phyloP scores from a whole-genome alignment of 2,329 filamentous ascomycete species.

The Plectosphaerella cucumerina region DNA sequence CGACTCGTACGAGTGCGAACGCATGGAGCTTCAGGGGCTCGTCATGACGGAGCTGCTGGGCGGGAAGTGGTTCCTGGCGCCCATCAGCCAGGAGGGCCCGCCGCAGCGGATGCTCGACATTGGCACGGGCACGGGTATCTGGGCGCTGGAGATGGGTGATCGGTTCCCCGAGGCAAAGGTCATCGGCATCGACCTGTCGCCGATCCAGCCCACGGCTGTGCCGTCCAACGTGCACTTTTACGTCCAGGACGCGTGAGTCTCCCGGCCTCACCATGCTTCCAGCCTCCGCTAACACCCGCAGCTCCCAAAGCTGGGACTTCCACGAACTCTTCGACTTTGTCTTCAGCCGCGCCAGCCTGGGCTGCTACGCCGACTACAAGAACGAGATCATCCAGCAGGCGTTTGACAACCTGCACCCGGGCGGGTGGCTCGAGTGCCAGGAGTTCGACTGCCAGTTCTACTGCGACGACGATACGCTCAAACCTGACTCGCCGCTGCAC shows the following conservation, averaged over 20 bases:
- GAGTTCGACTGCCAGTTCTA: constrained; percentile 33
- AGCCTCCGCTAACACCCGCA: constrained; percentile 13
- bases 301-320: constrained; percentile 45
- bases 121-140: constrained; percentile 46
- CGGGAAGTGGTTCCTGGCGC: constrained; percentile 37
- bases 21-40: constrained; percentile 34
- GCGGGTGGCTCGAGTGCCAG: constrained; percentile 52
- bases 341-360: constrained; percentile 45
- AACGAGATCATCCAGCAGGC: constrained; percentile 46
- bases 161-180: constrained; percentile 54
- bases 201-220: constrained; percentile 61
- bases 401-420: constrained; percentile 43
- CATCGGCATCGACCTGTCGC: constrained; percentile 62
- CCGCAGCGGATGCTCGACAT: constrained; percentile 36
- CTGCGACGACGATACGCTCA: constrained; percentile 43
- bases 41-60: constrained; percentile 32
- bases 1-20: constrained; percentile 35
- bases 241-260: constrained; percentile 56
- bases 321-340: constrained; percentile 53
- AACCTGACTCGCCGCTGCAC: constrained; percentile 29
- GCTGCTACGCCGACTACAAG: constrained; percentile 46
- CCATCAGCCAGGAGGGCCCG: constrained; percentile 27
- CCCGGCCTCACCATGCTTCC: background rate
- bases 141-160: constrained; percentile 65
- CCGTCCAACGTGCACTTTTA: constrained; percentile 72